Evolutionary conservation across 208 protist species (phyloP), one percentile per base, ranked within the genome.

Genomic region (Naegleria gruberi): DNA sequence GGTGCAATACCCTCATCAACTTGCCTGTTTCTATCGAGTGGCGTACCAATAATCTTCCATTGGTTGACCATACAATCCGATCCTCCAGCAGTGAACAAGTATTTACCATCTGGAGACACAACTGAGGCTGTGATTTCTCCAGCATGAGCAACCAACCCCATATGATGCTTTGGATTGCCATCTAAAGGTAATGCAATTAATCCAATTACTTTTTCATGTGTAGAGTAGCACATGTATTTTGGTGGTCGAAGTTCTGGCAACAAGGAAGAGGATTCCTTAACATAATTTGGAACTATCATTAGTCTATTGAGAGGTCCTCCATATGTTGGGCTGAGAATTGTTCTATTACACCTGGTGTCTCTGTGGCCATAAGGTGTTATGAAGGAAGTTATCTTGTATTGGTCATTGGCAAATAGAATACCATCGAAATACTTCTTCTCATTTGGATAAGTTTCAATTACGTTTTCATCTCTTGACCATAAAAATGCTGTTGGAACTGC

Each of bases 141-240:
- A 10, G 97, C 95, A 92, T 98, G 97, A 19, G 97, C 97, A 89
- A 98, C 94, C n/a, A 98, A 89, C 34, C 97, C 97, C 92, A 97
- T 97, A 17, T 94, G 93, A 51, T 94, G 94, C 77, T 95, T 94
- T 55, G 96, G 97, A 90, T 98, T 95, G 17, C 97, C 97, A 87
- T 95, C 94, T 15, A 98, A 92, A 6, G 97, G 97, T 17, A 98
- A 92, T 92, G 96, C 93, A 73, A 97, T 94, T 7, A 98, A 92
- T 0, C 97, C 97, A 86, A 98, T 94, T 5, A 98, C 96, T 83
- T 96, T 96, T 86, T 98, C 96, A 37, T 92, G 90, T 3, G 96
- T 98, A 4, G 94, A 85, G 93, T 98, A 98, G 42, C 94, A 95
- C 3, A 98, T 55, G 89, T 94, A 97, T 81, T 82, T 93, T 82